Evolutionary conservation across 495 filamentous ascomycete genomes (phyloP), one percentile per base, ranked within the genome.

Genomic region (Penicillium turbatum): DNA sequence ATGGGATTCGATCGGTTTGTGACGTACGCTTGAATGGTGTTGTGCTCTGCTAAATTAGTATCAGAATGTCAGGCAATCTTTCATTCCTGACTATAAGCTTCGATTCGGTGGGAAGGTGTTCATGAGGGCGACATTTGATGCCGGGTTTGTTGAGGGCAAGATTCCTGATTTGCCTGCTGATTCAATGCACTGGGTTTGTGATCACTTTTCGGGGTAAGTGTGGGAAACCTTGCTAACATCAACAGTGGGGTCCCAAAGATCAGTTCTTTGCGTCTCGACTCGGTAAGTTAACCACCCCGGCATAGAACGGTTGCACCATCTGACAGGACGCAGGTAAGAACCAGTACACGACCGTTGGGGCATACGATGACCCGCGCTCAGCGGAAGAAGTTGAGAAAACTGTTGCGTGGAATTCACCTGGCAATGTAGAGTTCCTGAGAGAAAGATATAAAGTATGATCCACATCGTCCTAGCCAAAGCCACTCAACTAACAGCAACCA

Each of bases 301-400:
- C 32, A 21, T 27, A 3, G 5, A 12, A 0, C 6, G 2, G 3
- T 4, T 36, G 29, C 10, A n/a, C 10, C 17, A 27, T 34, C 62
- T 62, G 39, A 62, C 38, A 43, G 8, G 6, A n/a, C 13, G 13
- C 30, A 71, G 64, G 68, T 8, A 68, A 66, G 48, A 38, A 54
- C 17, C 68, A 70, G 30, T 80, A 72, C 51, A 78, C 77, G 4
- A 72, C 77, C 30, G 74, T 78, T 1, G 75, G 72, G n/a, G 70
- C 73, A 16, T 71, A 76, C 19, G 65, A 63, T 39, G 72, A 78
- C 31, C 74, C 75, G 0, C 62, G 64, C 15, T 59, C 51, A 0
- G 44, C 60, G 0, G 64, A 70, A 31, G 65, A 75, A n/a, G 51
- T 66, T 27, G 75, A 72, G 26, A 68, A 64, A 53, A 62, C 60